phyloP scores from a whole-genome alignment of 2,329 filamentous ascomycete species.

The Monosporascus ibericus region DNA sequence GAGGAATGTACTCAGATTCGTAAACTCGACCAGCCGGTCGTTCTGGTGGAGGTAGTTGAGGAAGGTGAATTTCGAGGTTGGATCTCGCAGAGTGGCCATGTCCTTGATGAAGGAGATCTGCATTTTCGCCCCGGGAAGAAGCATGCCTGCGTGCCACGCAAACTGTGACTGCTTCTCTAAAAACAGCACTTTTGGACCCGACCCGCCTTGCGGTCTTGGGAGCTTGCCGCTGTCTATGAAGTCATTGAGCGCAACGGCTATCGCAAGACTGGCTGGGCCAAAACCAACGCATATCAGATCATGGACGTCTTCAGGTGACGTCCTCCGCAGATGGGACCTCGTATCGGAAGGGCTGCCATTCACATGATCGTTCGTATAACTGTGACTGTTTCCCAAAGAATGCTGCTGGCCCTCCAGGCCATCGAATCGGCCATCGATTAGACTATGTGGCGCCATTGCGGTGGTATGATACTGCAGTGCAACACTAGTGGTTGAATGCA shows the following conservation, averaged over 20 bases:
- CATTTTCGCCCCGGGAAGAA: conserved; percentile 89
- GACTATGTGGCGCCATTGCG: neutral
- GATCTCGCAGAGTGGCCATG: conserved; percentile 81
- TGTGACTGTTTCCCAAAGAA: neutral
- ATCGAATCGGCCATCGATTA: neutral
- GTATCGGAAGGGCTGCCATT: conserved; percentile 7
- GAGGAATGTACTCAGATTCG: conserved; percentile 83
- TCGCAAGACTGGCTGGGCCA: conserved; percentile 81
- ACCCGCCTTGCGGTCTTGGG: conserved; percentile 27
- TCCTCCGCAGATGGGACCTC: conserved; percentile 43
- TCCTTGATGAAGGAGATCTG: conserved; percentile 98
- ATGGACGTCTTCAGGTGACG: conserved; percentile 58
- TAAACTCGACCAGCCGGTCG: conserved; percentile 79
- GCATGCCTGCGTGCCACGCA: conserved; percentile 93
- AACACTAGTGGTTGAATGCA: neutral
- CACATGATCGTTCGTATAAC: neutral
- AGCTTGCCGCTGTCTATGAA: conserved; percentile 50
- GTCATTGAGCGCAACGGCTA: conserved; percentile 86
- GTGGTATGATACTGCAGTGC: neutral
- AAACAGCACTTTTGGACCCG: conserved; percentile 70
- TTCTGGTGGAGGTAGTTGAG: conserved; percentile 87
- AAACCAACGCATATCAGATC: conserved; percentile 91
- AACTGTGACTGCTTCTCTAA: conserved; percentile 80
- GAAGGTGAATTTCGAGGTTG: conserved; percentile 88
- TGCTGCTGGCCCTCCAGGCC: neutral